Percentiles rank a stretch among this genome's conserved stretches.
phyloP scores from a whole-genome alignment of 805 yeast genomes.

The Candida anglica region DNA sequence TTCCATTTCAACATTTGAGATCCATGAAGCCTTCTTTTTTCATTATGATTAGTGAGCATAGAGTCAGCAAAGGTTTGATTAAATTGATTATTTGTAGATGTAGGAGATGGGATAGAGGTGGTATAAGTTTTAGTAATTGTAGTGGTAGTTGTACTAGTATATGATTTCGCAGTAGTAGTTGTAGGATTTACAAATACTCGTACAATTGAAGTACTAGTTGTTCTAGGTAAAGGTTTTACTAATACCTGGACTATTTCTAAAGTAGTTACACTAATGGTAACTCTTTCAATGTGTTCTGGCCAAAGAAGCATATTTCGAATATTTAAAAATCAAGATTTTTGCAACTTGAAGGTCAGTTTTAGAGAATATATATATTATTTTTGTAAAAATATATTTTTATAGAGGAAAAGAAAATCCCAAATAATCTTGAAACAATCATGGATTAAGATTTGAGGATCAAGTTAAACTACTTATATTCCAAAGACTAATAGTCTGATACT shows the following conservation, averaged over 20 bases:
- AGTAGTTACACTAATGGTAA: background rate
- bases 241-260: background rate
- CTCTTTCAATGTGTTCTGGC: too few relatives aligned
- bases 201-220: background rate
- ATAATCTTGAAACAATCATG: too few relatives aligned
- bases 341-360: too few relatives aligned
- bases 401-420: too few relatives aligned
- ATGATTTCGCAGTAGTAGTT: background rate
- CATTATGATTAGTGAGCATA: conserved; percentile 25
- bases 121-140: background rate
- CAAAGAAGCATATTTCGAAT: too few relatives aligned
- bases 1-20: conserved; percentile 30
- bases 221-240: background rate
- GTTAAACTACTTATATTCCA: too few relatives aligned
- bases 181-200: background rate
- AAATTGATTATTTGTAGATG: background rate
- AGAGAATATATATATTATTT: too few relatives aligned
- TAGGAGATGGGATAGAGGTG: background rate
- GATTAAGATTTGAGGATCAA: too few relatives aligned
- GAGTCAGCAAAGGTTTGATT: conserved; percentile 12
- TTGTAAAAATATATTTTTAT: too few relatives aligned
- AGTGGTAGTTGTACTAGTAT: background rate
- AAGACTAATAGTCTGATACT: too few relatives aligned
- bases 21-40: conserved; percentile 25
- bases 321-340: too few relatives aligned